phyloP scores from a whole-genome alignment of 2,329 filamentous ascomycete species.

The Sporothrix protearum region DNA sequence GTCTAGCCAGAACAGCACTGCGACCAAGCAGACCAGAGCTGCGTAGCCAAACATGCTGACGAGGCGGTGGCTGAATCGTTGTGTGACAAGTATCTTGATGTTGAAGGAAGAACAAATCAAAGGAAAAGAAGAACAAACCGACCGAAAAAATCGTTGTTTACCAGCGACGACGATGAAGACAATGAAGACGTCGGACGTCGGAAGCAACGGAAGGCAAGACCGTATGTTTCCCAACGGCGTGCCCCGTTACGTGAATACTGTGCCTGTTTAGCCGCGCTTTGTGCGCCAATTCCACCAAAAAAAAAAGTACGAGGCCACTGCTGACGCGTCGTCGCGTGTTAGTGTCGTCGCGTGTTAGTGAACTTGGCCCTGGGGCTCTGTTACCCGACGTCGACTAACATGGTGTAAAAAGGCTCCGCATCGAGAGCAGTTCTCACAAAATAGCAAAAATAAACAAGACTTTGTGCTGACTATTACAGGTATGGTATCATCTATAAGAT shows the following conservation, averaged over 20 bases:
- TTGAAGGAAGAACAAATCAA: too few species aligned
- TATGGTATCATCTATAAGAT: constrained; percentile 6
- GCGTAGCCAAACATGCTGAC: constrained; percentile 47
- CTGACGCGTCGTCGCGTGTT: constrained; percentile 5
- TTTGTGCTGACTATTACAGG: neutral
- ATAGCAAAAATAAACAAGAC: neutral
- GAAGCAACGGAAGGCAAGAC: neutral
- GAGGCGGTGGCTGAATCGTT: neutral
- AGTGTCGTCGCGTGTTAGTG: constrained; percentile 3
- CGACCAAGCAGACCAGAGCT: constrained; percentile 41
- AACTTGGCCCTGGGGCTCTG: neutral
- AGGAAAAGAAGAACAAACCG: too few species aligned
- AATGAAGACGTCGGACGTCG: neutral
- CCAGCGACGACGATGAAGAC: neutral
- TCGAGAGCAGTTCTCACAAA: neutral
- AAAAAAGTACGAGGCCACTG: neutral
- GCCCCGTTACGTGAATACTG: constrained; percentile 15
- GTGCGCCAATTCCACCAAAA: neutral
- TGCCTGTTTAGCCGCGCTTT: neutral
- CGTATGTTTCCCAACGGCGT: neutral
- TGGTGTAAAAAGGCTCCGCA: neutral
- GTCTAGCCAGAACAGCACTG: constrained; percentile 44
- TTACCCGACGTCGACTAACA: neutral
- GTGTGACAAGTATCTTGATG: neutral
- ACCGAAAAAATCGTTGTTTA: neutral